Conservation (phyloP, 257 asterid species). For the Jasminum sambac region DNA sequence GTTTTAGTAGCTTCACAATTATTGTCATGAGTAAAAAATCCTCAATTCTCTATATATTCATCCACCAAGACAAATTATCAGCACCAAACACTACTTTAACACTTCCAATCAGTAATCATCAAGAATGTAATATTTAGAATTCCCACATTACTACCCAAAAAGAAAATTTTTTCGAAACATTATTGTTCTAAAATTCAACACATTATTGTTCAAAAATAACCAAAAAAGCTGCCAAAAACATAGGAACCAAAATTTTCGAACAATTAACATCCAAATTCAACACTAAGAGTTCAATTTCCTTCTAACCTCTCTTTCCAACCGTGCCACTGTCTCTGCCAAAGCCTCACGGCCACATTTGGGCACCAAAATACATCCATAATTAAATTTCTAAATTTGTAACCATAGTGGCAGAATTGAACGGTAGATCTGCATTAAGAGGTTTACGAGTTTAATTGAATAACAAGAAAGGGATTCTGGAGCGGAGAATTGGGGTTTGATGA, state of each 20-base stretch:
- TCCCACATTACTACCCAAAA: not conserved
- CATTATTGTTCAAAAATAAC: no score
- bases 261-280: not conserved
- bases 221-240: no score
- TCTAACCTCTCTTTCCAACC: slow-evolving; percentile 79
- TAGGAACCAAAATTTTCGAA: slow-evolving; percentile 2
- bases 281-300: not conserved
- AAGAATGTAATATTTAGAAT: not conserved
- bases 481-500: not conserved
- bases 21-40: not conserved
- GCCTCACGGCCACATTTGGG: slow-evolving; percentile 66
- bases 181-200: not conserved
- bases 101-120: not conserved
- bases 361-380: slow-evolving; percentile 32
- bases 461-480: not conserved
- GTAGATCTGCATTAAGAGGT: not conserved
- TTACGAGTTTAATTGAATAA: not conserved
- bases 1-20: not conserved
- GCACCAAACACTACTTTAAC: not conserved
- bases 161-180: slow-evolving; percentile 2
- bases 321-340: slow-evolving; percentile 42
- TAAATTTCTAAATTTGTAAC: not conserved
- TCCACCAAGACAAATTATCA: not conserved
- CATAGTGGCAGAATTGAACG: not conserved
- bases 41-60: not conserved